These are phyloP conservation scores for Penicillium sp. DNA, from an alignment of 2,329 filamentous ascomycete species.

Conservation along the genomic window DNA sequence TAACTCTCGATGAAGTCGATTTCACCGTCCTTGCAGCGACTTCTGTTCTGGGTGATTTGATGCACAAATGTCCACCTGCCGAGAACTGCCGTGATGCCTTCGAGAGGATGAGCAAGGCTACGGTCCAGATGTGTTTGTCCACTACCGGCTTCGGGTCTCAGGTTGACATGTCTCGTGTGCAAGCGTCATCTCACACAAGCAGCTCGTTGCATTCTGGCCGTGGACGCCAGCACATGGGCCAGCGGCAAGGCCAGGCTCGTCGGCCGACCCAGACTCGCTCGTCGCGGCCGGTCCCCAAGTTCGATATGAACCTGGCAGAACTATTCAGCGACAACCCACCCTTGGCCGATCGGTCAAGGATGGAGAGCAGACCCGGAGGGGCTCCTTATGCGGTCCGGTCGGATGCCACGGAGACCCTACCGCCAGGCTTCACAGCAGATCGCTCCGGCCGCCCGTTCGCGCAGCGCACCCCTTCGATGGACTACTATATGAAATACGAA, in stretches of 20 bases:
- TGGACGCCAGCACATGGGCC: conserved; percentile 26
- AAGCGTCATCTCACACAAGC: conserved; percentile 20
- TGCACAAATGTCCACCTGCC: conserved; percentile 92
- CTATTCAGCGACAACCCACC: conserved; percentile 53
- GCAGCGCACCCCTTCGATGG: conserved; percentile 36
- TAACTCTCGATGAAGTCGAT: conserved; percentile 95
- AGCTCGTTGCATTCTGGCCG: conserved; percentile 18
- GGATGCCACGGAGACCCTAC: conserved; percentile 29
- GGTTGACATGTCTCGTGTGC: conserved; percentile 33
- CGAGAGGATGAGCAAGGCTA: conserved; percentile 91
- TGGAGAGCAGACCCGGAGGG: conserved; percentile 31
- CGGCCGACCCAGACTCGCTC: conserved; percentile 40
- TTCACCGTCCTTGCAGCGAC: conserved; percentile 93
- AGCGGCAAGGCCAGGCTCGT: conserved; percentile 32
- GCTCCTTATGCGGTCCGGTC: conserved; percentile 30
- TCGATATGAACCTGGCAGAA: conserved; percentile 62
- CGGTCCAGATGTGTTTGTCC: conserved; percentile 90
- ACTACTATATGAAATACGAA: conserved; percentile 41
- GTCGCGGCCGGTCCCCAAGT: conserved; percentile 56
- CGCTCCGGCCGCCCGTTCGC: conserved; percentile 27
- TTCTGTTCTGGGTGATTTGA: conserved; percentile 87
- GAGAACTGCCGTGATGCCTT: conserved; percentile 95
- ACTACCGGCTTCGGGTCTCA: conserved; percentile 76
- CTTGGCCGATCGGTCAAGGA: conserved; percentile 40
- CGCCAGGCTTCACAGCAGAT: conserved; percentile 29